These are phyloP conservation scores for Barnettozyma hawaiiensis DNA, from an alignment of 1,139 yeast genomes.

Conservation along the genomic window DNA sequence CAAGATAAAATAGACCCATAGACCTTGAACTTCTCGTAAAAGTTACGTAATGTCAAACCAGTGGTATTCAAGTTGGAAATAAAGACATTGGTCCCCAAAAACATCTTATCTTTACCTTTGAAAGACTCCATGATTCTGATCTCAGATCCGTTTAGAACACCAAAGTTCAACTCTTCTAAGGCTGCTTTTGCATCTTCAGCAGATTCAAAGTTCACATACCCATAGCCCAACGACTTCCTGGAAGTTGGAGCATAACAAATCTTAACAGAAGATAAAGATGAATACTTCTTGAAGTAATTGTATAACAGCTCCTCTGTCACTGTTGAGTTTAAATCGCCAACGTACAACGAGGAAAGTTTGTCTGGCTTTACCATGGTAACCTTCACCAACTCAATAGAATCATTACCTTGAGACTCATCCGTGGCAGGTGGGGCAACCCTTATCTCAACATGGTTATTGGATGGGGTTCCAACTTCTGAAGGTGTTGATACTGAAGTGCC, in stretches of 20 bases:
- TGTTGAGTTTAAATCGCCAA: slow-evolving; percentile 41
- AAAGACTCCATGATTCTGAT: slow-evolving; percentile 49
- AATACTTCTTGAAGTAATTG: slow-evolving; percentile 31
- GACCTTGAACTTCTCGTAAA: slow-evolving; percentile 38
- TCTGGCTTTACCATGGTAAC: slow-evolving; percentile 14
- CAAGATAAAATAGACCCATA: slow-evolving; percentile 42
- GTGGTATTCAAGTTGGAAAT: slow-evolving; percentile 32
- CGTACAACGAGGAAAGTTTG: slow-evolving; percentile 34
- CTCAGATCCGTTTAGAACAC: slow-evolving; percentile 35
- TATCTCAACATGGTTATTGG: neutral
- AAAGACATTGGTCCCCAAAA: slow-evolving; percentile 35
- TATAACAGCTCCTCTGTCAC: slow-evolving; percentile 37
- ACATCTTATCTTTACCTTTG: slow-evolving; percentile 31
- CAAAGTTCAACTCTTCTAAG: slow-evolving; percentile 40
- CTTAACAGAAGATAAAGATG: slow-evolving; percentile 41
- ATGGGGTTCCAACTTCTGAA: neutral
- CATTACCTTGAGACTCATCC: slow-evolving; percentile 19
- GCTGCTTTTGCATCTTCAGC: slow-evolving; percentile 36
- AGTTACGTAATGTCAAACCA: slow-evolving; percentile 34
- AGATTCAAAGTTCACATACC: slow-evolving; percentile 42
- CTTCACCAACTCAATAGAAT: slow-evolving; percentile 26
- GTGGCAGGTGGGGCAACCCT: neutral
- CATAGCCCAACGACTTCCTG: slow-evolving; percentile 43
- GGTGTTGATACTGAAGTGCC: neutral
- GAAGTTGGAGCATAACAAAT: slow-evolving; percentile 38